Percentiles rank a stretch among this genome's conserved stretches.
phyloP scores from a whole-genome alignment of 2,329 filamentous ascomycete genomes.

The Fusarium metavorans region DNA sequence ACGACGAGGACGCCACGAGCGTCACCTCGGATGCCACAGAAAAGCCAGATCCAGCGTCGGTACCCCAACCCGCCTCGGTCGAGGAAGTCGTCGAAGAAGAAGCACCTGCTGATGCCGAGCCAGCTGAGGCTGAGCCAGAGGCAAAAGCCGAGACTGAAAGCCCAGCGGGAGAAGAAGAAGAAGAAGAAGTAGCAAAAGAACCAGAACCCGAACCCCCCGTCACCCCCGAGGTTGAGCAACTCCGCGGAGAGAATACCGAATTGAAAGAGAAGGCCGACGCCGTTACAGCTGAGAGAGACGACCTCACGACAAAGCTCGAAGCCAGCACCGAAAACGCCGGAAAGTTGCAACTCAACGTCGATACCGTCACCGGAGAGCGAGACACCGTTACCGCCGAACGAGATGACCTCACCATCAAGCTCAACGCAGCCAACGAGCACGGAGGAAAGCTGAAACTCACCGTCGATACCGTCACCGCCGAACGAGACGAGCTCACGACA shows the following conservation, averaged over 20 bases:
- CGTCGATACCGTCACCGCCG: conserved; percentile 8
- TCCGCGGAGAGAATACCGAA: conserved; percentile 31
- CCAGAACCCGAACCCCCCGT: conserved; percentile 2
- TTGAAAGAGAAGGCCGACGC: conserved; percentile 35
- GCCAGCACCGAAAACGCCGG: conserved; percentile 25
- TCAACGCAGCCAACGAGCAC: conserved; percentile 31
- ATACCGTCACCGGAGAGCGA: conserved; percentile 3
- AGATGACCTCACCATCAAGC: conserved; percentile 36
- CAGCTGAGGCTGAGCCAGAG: conserved; percentile 13
- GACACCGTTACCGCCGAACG: conserved; percentile 9
- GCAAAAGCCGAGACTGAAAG: conserved; percentile 1
- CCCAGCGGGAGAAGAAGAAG: conserved; percentile 12
- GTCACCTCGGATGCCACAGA: conserved; percentile 39
- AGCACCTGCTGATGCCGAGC: conserved; percentile 3
- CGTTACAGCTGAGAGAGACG: conserved; percentile 5
- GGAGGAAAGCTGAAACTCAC: conserved; percentile 31
- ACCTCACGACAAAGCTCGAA: conserved; percentile 18
- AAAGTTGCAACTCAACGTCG: conserved; percentile 11
- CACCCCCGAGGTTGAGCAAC: conserved; percentile 7
- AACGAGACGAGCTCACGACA: conserved; percentile 10
- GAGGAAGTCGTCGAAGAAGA: conserved; percentile 28
- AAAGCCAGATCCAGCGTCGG: conserved; percentile 33
- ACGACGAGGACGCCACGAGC: conserved; percentile 30
- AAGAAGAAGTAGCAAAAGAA: conserved; percentile 17
- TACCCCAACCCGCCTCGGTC: conserved; percentile 22